Evolutionary conservation across 2,329 filamentous ascomycete species (phyloP).

Genomic region (Xylariaceae sp.): DNA sequence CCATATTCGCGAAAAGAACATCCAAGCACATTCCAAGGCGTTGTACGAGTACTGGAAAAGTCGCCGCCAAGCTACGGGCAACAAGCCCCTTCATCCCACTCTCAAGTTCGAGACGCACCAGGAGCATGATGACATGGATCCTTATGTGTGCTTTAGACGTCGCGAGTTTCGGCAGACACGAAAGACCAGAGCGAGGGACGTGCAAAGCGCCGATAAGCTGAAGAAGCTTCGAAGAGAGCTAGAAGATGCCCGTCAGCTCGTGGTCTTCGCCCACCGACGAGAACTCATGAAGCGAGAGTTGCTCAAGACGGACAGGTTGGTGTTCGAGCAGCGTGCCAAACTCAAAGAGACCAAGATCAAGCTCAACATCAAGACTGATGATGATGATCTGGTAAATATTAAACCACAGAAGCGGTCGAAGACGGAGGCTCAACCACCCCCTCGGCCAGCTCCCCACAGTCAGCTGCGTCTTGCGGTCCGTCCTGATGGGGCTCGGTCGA

Average conservation of each 20-base stretch:
- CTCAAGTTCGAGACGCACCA: slow-evolving; percentile 93
- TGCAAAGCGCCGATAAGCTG: slow-evolving; percentile 89
- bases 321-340: slow-evolving; percentile 77
- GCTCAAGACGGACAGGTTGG: slow-evolving; percentile 64
- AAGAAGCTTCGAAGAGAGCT: slow-evolving; percentile 86
- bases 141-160: slow-evolving; percentile 95
- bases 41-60: slow-evolving; percentile 89
- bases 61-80: slow-evolving; percentile 60
- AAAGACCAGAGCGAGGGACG: slow-evolving; percentile 90
- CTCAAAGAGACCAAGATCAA: slow-evolving; percentile 86
- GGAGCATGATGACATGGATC: slow-evolving; percentile 91
- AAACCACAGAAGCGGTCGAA: slow-evolving; percentile 65
- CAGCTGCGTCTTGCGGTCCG: slow-evolving; percentile 66
- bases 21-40: slow-evolving; percentile 59
- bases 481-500: slow-evolving; percentile 61
- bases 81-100: slow-evolving; percentile 66
- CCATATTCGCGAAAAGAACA: slow-evolving; percentile 43
- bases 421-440: slow-evolving; percentile 57
- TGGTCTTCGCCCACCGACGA: slow-evolving; percentile 71
- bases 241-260: slow-evolving; percentile 78
- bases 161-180: slow-evolving; percentile 90
- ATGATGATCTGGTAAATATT: slow-evolving; percentile 89
- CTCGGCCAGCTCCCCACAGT: slow-evolving; percentile 52
- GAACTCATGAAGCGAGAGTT: slow-evolving; percentile 75
- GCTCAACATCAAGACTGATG: slow-evolving; percentile 83